These are phyloP conservation scores for Ophiostoma montium DNA, from an alignment of 2,329 filamentous ascomycete species.

Conservation along the genomic window DNA sequence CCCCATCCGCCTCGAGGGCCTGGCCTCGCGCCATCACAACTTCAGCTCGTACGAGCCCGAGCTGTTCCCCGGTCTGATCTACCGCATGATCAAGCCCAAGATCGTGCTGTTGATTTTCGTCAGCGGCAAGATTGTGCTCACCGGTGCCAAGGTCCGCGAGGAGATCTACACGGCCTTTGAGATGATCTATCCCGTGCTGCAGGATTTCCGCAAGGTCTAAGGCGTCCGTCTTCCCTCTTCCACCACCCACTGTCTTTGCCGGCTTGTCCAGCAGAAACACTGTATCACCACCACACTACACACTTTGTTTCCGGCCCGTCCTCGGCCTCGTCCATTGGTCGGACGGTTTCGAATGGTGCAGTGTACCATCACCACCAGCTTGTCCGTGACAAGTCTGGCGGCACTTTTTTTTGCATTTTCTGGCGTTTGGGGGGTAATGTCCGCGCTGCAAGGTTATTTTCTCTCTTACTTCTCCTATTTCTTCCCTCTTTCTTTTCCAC, in stretches of 20 bases:
- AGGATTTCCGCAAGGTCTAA: constrained; percentile 48
- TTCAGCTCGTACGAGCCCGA: constrained; percentile 97
- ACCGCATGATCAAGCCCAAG: constrained; percentile 99
- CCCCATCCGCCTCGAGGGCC: constrained; percentile 88
- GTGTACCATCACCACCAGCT: neutral
- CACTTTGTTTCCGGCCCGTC: neutral
- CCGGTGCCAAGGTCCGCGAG: constrained; percentile 93
- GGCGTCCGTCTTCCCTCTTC: neutral
- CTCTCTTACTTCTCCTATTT: neutral
- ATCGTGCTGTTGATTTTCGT: constrained; percentile 97
- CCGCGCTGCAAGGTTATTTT: neutral
- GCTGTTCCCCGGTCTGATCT: constrained; percentile 97
- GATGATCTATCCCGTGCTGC: constrained; percentile 91
- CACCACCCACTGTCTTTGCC: neutral
- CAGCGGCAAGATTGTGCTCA: constrained; percentile 94
- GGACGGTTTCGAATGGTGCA: neutral
- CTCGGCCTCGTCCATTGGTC: neutral
- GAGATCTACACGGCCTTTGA: constrained; percentile 97
- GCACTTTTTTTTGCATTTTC: neutral
- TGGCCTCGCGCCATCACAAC: constrained; percentile 97
- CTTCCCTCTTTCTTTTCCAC: neutral
- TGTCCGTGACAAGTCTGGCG: neutral
- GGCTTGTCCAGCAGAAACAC: neutral
- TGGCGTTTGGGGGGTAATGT: neutral
- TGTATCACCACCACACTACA: constrained; percentile 11